Base-by-base conservation (phyloP, 192 early-diverging fungal species). In the Coemansia umbellata region DNA sequence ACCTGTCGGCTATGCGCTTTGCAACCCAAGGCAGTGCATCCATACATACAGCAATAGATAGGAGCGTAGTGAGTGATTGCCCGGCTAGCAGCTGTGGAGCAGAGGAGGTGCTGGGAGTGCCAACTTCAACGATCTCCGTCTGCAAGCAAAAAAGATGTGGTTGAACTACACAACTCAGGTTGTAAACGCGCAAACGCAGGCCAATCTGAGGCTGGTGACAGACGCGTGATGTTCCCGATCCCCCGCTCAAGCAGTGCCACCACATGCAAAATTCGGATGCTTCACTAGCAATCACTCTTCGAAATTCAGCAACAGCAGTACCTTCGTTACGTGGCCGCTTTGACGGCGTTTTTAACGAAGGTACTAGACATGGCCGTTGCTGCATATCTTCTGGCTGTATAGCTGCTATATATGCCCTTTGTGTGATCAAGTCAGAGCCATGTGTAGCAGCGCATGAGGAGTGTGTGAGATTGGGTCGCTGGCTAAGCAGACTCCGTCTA, bases 221-320 rank as follows among this genome's bases (percentile, higher is more conserved):
- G 1, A 55, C 55, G 14, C 61, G 55, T 28, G 42, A 48, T 13
- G 41, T 31, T n/a, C 27, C 39, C 11, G 55, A 26, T n/a, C 49
- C 50, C 30, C 50, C 35, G 51, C 18, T 35, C 27, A 74, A 31
- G 17, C 71, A 58, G 59, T 74, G 71, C 52, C 45, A 60, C 71
- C 71, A 74, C 53, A 67, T 56, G 48, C 56, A 47, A 39, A 63
- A 74, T 19, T 58, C 71, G 0, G 71, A 74, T 10, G 31, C 41
- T 14, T 53, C 52, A 24, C 31, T 55, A 17, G 60, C 9, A 14
- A 57, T 32, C 2, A 23, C 57, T 14, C 26, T 14, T 18, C 35
- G 23, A 27, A 74, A 36, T 53, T 67, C 65, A 9, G 60, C 13
- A 2, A 54, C 32, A 2, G 60, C 56, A 10, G 37, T 22, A n/a